These are phyloP conservation scores for Apiospora phragmitis DNA, from an alignment of 2,329 filamentous ascomycete species.

Conservation along the genomic window DNA sequence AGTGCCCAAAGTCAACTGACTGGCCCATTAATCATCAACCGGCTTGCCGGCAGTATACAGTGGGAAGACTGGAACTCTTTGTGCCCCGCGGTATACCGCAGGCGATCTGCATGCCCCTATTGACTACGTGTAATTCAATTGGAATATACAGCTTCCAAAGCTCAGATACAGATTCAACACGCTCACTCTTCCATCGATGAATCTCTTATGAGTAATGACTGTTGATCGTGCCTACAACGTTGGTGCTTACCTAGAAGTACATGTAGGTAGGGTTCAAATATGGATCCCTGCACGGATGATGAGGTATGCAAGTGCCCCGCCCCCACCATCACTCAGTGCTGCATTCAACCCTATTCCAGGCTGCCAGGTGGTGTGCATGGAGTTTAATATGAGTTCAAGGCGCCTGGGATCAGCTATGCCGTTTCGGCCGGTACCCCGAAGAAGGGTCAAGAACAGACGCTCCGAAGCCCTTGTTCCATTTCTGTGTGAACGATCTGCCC, in stretches of 20 bases:
- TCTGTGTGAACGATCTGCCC: constrained; percentile 69
- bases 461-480: constrained; percentile 73
- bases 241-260: too few species aligned
- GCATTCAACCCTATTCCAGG: too few species aligned
- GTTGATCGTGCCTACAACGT: too few species aligned
- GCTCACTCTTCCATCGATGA: too few species aligned
- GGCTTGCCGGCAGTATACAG: background rate
- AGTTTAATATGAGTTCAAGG: too few species aligned
- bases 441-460: constrained; percentile 67
- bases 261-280: too few species aligned
- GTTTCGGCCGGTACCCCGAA: constrained; percentile 58
- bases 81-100: background rate
- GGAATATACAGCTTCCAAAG: too few species aligned
- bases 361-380: too few species aligned
- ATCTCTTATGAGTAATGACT: too few species aligned
- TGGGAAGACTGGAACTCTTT: background rate
- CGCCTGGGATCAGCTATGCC: too few species aligned
- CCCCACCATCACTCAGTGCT: background rate
- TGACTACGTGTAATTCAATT: background rate
- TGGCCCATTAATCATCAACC: background rate
- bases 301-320: background rate
- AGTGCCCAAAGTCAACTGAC: too few species aligned
- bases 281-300: background rate
- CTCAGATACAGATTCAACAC: too few species aligned
- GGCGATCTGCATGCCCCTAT: background rate